Base-by-base conservation (phyloP, 192 early-diverging fungal species). In the Coemansia sp. region DNA sequence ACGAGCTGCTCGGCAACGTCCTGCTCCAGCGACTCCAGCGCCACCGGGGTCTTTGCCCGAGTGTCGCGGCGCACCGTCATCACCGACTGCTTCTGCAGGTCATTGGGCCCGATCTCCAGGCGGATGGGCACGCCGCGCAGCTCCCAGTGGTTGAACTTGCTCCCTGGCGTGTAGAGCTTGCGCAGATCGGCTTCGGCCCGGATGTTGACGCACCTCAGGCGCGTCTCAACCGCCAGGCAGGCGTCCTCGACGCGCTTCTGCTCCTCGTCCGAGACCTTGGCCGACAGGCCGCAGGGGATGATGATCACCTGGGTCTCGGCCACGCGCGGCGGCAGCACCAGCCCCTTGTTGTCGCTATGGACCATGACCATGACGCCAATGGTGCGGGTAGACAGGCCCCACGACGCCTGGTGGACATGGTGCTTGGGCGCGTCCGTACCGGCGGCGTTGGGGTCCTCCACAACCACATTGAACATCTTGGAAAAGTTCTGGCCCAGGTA, bases 131-230 rank as follows among this genome's bases (percentile, higher is more conserved):
- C 91, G 72, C 96, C 96, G 67, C 92, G 78, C 38, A 96, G 63
- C 66, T 99, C 94, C 96, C 96, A 99, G 79, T 98, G 93, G 81
- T 90, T 96, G 86, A 90, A 99, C 78, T 99, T 99, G 82, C 84
- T 92, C 11, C 92, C 94, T 44, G 94, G 87, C 21, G 89, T 87
- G 82, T 91, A 88, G 59, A 81, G 84, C 17, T 89, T 82, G 36
- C 94, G 78, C 36, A 79, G 40, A 59, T 96, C 94, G 7, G 82
- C 60, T 56, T 90, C 86, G 48, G 80, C 86, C 14, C 87, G 80
- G 23, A 96, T 71, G 38, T 91, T 91, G 25, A 61, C 78, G 36
- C 56, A 67, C 53, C 85, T 82, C 54, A 96, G 71, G 17, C 67
- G 79, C 16, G 67, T 68, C 39, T 79, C 80, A 14, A 89, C 74